These are phyloP conservation scores for Vaccinium corymbosum DNA, from an alignment of 148 eudicot genomes.

Conservation along the genomic window DNA sequence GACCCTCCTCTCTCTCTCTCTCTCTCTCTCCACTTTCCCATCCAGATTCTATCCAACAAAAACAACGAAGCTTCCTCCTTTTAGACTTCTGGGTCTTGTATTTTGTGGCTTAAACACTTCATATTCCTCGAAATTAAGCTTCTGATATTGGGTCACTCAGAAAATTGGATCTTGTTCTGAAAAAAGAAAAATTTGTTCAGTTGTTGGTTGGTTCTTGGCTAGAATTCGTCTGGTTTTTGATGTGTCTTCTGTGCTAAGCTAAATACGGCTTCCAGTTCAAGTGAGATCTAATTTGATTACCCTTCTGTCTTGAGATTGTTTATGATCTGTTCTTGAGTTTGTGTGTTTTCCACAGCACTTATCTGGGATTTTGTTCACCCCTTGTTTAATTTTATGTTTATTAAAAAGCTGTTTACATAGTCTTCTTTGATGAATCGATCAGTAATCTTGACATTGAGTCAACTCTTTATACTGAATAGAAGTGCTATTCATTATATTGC, in stretches of 20 bases:
- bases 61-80: conserved; percentile 15
- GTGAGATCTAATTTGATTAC: conserved; percentile 14
- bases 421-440: background rate
- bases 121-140: background rate
- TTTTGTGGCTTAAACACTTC: background rate
- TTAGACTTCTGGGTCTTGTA: background rate
- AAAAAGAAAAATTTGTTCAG: background rate
- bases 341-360: background rate
- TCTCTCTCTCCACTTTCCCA: background rate
- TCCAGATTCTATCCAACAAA: conserved; percentile 6
- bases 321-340: background rate
- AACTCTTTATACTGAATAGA: background rate
- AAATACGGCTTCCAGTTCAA: background rate
- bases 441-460: background rate
- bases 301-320: background rate
- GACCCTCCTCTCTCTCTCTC: background rate
- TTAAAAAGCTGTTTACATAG: background rate
- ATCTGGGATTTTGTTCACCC: background rate
- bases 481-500: background rate
- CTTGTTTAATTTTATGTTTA: background rate
- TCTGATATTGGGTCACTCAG: background rate
- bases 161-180: background rate
- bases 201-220: background rate
- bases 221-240: conserved; percentile 5
- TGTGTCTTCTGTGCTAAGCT: background rate